A percentile compares a stretch with the other conserved stretches of the same genome.
Conservation (phyloP, 345 rosid genomes). For the Tarenaya hassleriana region DNA sequence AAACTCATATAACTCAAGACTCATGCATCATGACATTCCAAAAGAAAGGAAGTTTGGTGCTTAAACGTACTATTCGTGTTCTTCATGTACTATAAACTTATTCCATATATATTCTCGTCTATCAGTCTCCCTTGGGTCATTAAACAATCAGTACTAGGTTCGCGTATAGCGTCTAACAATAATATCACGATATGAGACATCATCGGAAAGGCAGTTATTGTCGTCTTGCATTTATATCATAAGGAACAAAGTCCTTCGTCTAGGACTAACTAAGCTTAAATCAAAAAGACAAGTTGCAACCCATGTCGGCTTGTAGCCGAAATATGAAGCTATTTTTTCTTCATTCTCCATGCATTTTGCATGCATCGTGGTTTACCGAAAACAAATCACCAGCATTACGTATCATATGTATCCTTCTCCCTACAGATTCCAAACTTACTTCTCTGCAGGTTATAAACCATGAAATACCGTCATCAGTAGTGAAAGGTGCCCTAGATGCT, state of each 20-base stretch:
- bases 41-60: background rate
- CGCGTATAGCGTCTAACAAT: slow-evolving; percentile 16
- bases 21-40: slow-evolving; percentile 4
- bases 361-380: slow-evolving; percentile 20
- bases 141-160: slow-evolving; percentile 8
- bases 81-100: slow-evolving; percentile 20
- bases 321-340: slow-evolving; percentile 12
- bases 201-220: slow-evolving; percentile 25
- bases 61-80: slow-evolving; percentile 3
- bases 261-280: background rate
- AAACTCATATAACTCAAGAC: background rate
- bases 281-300: slow-evolving; percentile 22
- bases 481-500: slow-evolving; percentile 40
- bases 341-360: slow-evolving; percentile 2
- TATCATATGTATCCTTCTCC: slow-evolving; percentile 2
- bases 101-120: slow-evolving; percentile 22
- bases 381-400: background rate
- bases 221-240: slow-evolving; percentile 26
- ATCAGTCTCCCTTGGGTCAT: slow-evolving; percentile 13
- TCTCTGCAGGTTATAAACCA: slow-evolving; percentile 44
- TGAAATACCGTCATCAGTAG: slow-evolving; percentile 32
- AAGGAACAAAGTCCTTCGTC: slow-evolving; percentile 13
- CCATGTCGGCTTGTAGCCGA: slow-evolving; percentile 22
- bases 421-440: slow-evolving; percentile 18
- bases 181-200: background rate